Percentiles rank a stretch among this genome's conserved stretches.
Evolutionary conservation across 192 early-diverging fungal genomes (phyloP).

Genomic region (Coemansia umbellata): DNA sequence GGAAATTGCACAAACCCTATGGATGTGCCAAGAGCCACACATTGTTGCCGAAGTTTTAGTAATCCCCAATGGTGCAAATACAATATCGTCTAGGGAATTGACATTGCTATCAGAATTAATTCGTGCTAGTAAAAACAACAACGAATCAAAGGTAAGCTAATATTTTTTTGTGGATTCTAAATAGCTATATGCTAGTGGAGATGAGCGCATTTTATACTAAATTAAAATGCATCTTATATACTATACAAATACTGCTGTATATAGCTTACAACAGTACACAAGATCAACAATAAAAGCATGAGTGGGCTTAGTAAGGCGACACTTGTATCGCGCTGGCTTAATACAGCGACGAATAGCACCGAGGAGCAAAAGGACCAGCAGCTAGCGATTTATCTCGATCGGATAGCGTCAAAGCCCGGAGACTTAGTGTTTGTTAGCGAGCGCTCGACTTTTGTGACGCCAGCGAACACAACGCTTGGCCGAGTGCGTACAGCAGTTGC

Average conservation of each 20-base stretch:
- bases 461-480: slow-evolving; percentile 59
- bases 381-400: neutral
- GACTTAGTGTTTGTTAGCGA: slow-evolving; percentile 44
- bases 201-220: too few species aligned
- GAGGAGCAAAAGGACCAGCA: neutral
- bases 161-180: too few species aligned
- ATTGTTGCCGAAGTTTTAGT: slow-evolving; percentile 30
- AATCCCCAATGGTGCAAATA: slow-evolving; percentile 21
- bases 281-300: slow-evolving; percentile 14
- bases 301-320: slow-evolving; percentile 29
- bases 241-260: too few species aligned
- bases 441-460: slow-evolving; percentile 30
- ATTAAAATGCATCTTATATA: too few species aligned
- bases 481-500: slow-evolving; percentile 56
- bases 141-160: slow-evolving; percentile 37
- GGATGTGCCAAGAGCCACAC: slow-evolving; percentile 12
- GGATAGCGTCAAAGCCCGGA: slow-evolving; percentile 23
- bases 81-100: slow-evolving; percentile 28
- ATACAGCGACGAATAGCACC: neutral
- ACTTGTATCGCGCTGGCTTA: slow-evolving; percentile 32
- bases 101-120: slow-evolving; percentile 21
- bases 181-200: too few species aligned
- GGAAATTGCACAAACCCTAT: slow-evolving; percentile 43
- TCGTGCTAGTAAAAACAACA: slow-evolving; percentile 25
- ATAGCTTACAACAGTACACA: slow-evolving; percentile 43